Evolutionary conservation across 805 yeast genomes (phyloP).

Genomic region (Hanseniaspora mollemarum): DNA sequence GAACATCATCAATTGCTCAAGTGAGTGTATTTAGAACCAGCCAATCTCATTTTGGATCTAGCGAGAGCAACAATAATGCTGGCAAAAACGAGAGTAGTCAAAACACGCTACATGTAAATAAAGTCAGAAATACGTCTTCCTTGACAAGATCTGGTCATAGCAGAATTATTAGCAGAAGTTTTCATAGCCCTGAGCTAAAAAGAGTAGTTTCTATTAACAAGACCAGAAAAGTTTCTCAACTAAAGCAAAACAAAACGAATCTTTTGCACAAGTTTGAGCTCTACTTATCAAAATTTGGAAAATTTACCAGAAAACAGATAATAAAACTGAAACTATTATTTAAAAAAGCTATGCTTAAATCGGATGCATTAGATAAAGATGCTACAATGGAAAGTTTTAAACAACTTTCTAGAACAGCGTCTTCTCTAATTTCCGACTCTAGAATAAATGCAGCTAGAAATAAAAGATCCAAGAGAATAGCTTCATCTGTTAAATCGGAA

Average conservation of each 20-base stretch:
- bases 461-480: conserved; percentile 6
- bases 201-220: conserved; percentile 1
- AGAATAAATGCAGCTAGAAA: background rate
- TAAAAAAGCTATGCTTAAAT: background rate
- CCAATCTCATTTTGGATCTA: background rate
- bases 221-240: background rate
- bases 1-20: conserved; percentile 10
- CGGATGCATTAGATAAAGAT: background rate
- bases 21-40: conserved; percentile 11
- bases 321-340: conserved; percentile 3
- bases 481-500: conserved; percentile 9
- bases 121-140: conserved; percentile 23
- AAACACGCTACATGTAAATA: conserved; percentile 21
- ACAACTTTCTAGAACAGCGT: conserved; percentile 4
- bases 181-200: background rate
- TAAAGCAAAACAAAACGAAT: background rate
- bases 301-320: conserved; percentile 6
- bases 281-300: background rate
- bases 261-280: background rate
- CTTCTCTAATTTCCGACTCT: background rate
- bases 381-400: background rate
- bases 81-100: background rate
- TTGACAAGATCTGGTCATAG: conserved; percentile 26
- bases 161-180: conserved; percentile 19
- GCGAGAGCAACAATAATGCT: background rate